Evolutionary conservation across 2,329 filamentous ascomycete species (phyloP).

Genomic region (Fusarium sp.): DNA sequence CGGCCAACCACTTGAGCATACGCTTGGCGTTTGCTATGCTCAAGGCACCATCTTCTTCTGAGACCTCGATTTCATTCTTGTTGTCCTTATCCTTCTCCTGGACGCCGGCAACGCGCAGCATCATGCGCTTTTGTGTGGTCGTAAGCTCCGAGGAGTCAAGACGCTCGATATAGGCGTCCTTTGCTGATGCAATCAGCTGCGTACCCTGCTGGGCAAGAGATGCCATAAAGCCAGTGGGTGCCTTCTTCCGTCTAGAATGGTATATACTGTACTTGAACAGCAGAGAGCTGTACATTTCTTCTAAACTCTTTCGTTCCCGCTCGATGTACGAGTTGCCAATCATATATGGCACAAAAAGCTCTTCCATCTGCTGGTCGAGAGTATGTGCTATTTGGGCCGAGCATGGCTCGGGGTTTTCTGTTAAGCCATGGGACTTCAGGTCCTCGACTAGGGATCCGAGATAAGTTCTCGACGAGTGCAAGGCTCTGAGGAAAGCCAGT

Average conservation of each 20-base stretch:
- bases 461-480: constrained; percentile 91
- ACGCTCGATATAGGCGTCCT: constrained; percentile 90
- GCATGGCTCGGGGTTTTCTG: constrained; percentile 92
- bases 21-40: constrained; percentile 91
- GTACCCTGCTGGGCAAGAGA: constrained; percentile 90
- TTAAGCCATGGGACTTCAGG: constrained; percentile 91
- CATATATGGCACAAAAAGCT: constrained; percentile 78
- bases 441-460: constrained; percentile 91
- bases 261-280: constrained; percentile 98
- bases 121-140: constrained; percentile 87
- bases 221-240: constrained; percentile 90
- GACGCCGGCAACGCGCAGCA: constrained; percentile 88
- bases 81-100: constrained; percentile 78
- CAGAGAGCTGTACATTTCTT: constrained; percentile 88
- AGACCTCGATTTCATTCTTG: constrained; percentile 89
- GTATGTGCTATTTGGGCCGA: constrained; percentile 86
- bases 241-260: constrained; percentile 87
- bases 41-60: constrained; percentile 87
- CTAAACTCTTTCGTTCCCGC: constrained; percentile 74
- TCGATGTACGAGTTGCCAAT: constrained; percentile 78
- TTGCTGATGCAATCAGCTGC: constrained; percentile 86
- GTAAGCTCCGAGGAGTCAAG: constrained; percentile 91
- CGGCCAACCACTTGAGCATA: constrained; percentile 97
- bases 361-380: constrained; percentile 79
- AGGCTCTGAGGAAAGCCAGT: constrained; percentile 86